phyloP scores from a whole-genome alignment of 805 yeast genomes.

The Candida fluviatilis region DNA sequence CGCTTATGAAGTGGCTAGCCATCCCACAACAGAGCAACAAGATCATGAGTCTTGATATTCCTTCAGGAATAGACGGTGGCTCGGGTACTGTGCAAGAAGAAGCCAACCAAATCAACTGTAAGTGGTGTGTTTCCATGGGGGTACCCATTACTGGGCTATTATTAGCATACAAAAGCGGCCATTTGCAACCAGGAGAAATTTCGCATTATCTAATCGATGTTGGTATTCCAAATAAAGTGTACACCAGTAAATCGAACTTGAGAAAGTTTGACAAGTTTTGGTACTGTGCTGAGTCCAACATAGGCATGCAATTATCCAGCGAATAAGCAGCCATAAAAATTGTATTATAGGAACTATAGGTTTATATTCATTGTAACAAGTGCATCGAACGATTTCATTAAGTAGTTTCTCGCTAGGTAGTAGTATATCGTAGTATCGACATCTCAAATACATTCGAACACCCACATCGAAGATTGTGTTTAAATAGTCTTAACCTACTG shows the following conservation, averaged over 20 bases:
- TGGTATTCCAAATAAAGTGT: conserved; percentile 64
- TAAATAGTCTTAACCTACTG: no score
- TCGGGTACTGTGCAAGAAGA: conserved; percentile 51
- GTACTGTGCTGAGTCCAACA: conserved; percentile 34
- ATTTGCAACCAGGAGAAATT: conserved; percentile 45
- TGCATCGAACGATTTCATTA: no score
- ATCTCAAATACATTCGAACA: no score
- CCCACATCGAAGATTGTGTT: no score
- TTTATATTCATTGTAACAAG: not conserved
- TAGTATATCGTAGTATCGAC: no score
- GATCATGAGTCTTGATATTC: conserved; percentile 69
- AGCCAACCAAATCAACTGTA: conserved; percentile 34
- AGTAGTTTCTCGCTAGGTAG: no score
- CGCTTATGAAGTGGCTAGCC: conserved; percentile 68
- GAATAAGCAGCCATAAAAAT: not conserved
- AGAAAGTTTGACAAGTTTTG: conserved; percentile 44
- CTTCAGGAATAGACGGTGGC: conserved; percentile 80
- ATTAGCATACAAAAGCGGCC: conserved; percentile 56
- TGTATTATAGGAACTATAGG: not conserved
- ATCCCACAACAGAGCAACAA: conserved; percentile 35
- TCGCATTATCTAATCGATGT: conserved; percentile 62
- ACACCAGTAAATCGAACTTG: conserved; percentile 33
- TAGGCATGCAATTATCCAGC: conserved; percentile 7
- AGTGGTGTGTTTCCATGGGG: conserved; percentile 66
- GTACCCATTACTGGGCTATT: conserved; percentile 64